Percentiles rank a stretch among this genome's conserved stretches.
These are phyloP conservation scores for Ceratocystis ficicola DNA, from an alignment of 2,329 filamentous ascomycete species.

Conservation along the genomic window DNA sequence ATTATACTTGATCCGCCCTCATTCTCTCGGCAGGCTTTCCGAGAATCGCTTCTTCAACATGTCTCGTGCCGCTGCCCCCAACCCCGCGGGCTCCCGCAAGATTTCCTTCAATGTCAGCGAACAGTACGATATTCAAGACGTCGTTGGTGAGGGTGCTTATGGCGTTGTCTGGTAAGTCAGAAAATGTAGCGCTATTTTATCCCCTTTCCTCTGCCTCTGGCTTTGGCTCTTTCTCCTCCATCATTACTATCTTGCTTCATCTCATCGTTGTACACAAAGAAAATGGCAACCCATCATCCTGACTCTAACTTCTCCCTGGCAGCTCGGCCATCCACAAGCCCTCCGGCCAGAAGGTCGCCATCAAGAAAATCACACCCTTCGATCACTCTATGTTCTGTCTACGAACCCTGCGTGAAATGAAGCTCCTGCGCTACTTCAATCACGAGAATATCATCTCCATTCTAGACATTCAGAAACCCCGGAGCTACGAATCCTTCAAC, in stretches of 20 bases:
- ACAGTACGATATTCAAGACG: conserved; percentile 99
- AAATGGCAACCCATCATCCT: neutral
- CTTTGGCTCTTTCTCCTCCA: neutral
- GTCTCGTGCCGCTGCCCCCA: conserved; percentile 47
- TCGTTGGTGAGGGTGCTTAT: conserved; percentile 95
- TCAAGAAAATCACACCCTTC: conserved; percentile 99
- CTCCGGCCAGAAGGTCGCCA: conserved; percentile 94
- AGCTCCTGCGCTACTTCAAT: conserved; percentile 96
- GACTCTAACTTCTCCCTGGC: conserved; percentile 12
- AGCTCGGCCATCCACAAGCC: conserved; percentile 97
- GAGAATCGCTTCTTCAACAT: conserved; percentile 29
- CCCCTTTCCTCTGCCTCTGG: neutral
- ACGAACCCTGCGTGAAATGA: conserved; percentile 95
- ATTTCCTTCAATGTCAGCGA: conserved; percentile 99
- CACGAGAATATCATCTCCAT: conserved; percentile 99
- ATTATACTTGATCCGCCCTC: neutral
- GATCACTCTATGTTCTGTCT: conserved; percentile 99
- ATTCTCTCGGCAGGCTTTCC: conserved; percentile 17
- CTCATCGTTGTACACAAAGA: no score
- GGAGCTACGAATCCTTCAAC: conserved; percentile 89
- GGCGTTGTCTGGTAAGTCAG: conserved; percentile 84
- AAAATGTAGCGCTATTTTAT: neutral
- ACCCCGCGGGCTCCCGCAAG: conserved; percentile 61
- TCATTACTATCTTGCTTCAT: no score
- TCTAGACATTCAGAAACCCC: conserved; percentile 94